Evolutionary conservation across 225 moss, liverwort and hornwort species (phyloP), one percentile per base, ranked within the genome.

Genomic region (Marchantia polymorpha): DNA sequence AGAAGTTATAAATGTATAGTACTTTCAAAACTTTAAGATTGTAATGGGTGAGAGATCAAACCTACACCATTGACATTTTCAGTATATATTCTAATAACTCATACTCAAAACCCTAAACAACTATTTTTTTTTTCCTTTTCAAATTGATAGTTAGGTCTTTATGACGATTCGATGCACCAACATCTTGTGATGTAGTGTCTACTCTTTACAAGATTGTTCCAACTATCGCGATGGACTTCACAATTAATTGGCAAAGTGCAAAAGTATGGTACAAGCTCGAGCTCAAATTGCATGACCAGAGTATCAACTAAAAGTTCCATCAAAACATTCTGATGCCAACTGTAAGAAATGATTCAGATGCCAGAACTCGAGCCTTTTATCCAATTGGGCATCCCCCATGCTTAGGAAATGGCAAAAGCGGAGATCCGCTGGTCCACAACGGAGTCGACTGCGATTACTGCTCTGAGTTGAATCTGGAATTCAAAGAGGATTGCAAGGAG

Each of bases 291-390:
- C 49, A 50, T 49, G 17, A 49, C 12, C 48, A 25, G 25, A 64
- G 15, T 77, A 64, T 17, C 23, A 23, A 64, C n/a, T 58, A 7
- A 3, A 75, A 30, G 54, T 77, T 77, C 77, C 48, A 64, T n/a
- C 49, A 25, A n/a, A 50, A 7, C 77, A 64, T 47, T 49, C 23
- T 77, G 22, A 64, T 59, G 12, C 12, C 23, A 12, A 77, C 23
- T 7, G 14, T 16, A 64, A 31, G 12, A 47, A 77, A 64, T 26
- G 10, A 39, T 59, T 79, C 52, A 53, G 52, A 87, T 84, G 84
- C 87, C 87, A 73, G 87, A 87, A 71, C 84, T 87, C 69, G 87
- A 87, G 64, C 84, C 84, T 16, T 87, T 84, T 58, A 68, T 39
- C 29, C 79, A 83, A 52, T 78, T 78, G 74, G 81, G 78, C 56